phyloP scores from a whole-genome alignment of 1,139 yeast species.

The Debaryomyces psychrophilus region DNA sequence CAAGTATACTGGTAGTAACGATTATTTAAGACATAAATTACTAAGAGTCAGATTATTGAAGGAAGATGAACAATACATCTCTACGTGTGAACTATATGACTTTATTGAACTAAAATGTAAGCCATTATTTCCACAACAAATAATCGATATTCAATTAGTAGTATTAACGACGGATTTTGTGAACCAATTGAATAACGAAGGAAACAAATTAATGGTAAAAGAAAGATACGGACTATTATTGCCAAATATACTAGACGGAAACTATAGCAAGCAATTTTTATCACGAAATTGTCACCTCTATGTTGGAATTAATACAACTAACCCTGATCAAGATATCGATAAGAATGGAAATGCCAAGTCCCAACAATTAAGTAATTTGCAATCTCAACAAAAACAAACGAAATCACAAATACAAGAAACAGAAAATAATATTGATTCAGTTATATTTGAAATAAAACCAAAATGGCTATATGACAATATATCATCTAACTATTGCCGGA shows the following conservation, averaged over 20 bases:
- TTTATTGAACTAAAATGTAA: slow-evolving; percentile 48
- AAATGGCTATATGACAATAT: slow-evolving; percentile 51
- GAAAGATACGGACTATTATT: slow-evolving; percentile 47
- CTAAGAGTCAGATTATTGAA: slow-evolving; percentile 42
- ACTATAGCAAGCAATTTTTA: slow-evolving; percentile 28
- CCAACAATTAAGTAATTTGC: not conserved
- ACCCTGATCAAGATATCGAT: not conserved
- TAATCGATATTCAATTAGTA: slow-evolving; percentile 44
- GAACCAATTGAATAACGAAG: slow-evolving; percentile 30
- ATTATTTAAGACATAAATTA: slow-evolving; percentile 38
- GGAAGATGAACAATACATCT: slow-evolving; percentile 42
- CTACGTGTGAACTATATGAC: slow-evolving; percentile 47
- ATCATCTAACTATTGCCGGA: slow-evolving; percentile 44
- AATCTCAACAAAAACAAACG: not conserved
- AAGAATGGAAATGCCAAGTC: not conserved
- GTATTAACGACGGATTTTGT: slow-evolving; percentile 41
- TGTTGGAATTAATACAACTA: slow-evolving; percentile 13
- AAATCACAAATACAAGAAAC: not conserved
- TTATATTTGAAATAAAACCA: slow-evolving; percentile 49
- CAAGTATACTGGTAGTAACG: slow-evolving; percentile 42
- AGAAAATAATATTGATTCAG: slow-evolving; percentile 26
- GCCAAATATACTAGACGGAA: slow-evolving; percentile 45
- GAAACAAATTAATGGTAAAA: slow-evolving; percentile 34
- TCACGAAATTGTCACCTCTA: slow-evolving; percentile 45
- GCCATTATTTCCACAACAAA: slow-evolving; percentile 40